phyloP scores from a whole-genome alignment of 1,284 basidiomycete species.

The Fomitopsis pinicola region DNA sequence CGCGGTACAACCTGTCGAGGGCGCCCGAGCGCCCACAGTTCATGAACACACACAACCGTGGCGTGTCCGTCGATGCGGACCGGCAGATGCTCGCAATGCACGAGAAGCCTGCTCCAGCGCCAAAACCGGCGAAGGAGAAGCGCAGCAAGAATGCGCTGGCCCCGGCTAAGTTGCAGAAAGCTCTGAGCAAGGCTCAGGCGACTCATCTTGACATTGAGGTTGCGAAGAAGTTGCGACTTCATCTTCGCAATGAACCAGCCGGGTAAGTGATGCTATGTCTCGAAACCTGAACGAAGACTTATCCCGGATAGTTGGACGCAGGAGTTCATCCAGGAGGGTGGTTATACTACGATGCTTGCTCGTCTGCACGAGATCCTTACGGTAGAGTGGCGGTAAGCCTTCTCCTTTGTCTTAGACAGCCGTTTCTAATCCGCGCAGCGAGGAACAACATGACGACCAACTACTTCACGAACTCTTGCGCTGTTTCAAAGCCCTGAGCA shows the following conservation, averaged over 20 bases:
- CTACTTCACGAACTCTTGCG: slow-evolving; percentile 89
- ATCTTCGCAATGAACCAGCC: slow-evolving; percentile 85
- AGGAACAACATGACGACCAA: slow-evolving; percentile 97
- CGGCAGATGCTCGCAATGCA: slow-evolving; percentile 24
- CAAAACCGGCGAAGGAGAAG: slow-evolving; percentile 43
- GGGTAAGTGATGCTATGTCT: slow-evolving; percentile 39
- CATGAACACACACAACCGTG: slow-evolving; percentile 15
- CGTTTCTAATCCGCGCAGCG: slow-evolving; percentile 42
- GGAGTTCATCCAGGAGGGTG: slow-evolving; percentile 81
- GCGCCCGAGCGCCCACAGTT: slow-evolving; percentile 7
- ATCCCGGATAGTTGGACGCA: slow-evolving; percentile 72
- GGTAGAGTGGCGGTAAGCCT: slow-evolving; percentile 88
- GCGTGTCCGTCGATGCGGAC: slow-evolving; percentile 19
- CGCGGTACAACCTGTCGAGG: slow-evolving; percentile 29
- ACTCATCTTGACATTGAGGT: slow-evolving; percentile 67
- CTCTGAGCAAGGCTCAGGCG: slow-evolving; percentile 63
- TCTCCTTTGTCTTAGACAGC: not conserved
- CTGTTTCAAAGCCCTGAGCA: slow-evolving; percentile 91
- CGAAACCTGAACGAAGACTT: not conserved
- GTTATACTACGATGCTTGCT: slow-evolving; percentile 81
- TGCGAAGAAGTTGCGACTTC: slow-evolving; percentile 72
- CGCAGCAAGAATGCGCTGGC: slow-evolving; percentile 26
- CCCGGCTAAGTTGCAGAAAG: slow-evolving; percentile 59
- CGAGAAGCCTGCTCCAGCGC: slow-evolving; percentile 9
- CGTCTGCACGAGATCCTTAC: slow-evolving; percentile 91